Evolutionary conservation across 2,329 filamentous ascomycete genomes (phyloP).

Genomic region (Neocatenulostroma microsporum): DNA sequence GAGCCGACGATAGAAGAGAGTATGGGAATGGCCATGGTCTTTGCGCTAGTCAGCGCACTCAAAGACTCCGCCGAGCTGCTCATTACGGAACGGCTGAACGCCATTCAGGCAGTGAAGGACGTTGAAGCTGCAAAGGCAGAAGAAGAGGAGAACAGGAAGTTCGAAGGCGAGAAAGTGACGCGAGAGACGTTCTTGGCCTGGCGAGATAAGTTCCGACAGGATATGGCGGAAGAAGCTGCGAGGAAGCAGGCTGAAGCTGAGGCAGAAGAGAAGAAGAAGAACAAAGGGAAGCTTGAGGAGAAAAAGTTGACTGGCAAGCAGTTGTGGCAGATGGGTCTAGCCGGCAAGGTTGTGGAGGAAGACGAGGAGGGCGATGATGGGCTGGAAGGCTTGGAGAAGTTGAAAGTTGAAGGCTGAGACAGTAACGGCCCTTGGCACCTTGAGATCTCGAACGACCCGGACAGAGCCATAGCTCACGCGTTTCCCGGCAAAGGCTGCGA

Average conservation of each 20-base stretch:
- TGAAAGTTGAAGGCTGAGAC: conserved; percentile 53
- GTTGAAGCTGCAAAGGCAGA: conserved; percentile 57
- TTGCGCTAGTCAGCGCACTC: conserved; percentile 76
- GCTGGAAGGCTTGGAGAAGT: conserved; percentile 58
- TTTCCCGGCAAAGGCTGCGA: too few species aligned
- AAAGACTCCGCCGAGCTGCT: conserved; percentile 89
- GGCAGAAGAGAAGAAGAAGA: conserved; percentile 55
- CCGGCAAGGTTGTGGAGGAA: conserved; percentile 56
- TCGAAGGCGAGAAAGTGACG: conserved; percentile 85
- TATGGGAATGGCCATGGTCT: conserved; percentile 95
- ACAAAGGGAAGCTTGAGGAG: conserved; percentile 58
- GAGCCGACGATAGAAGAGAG: conserved; percentile 79
- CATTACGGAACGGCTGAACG: conserved; percentile 64
- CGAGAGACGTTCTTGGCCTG: conserved; percentile 76
- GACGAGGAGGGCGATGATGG: conserved; percentile 56
- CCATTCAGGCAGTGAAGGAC: conserved; percentile 47
- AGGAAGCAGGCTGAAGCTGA: conserved; percentile 56
- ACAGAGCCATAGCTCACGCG: too few species aligned
- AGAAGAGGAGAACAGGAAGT: conserved; percentile 91
- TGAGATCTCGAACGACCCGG: too few species aligned
- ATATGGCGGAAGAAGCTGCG: conserved; percentile 67
- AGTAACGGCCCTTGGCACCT: too few species aligned
- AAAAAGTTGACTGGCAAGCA: conserved; percentile 63
- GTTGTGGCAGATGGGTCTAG: conserved; percentile 43
- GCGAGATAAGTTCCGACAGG: conserved; percentile 67